Percentiles rank a stretch among this genome's conserved stretches.
phyloP scores from a whole-genome alignment of 805 yeast genomes.

The Komagataella kurtzmanii region DNA sequence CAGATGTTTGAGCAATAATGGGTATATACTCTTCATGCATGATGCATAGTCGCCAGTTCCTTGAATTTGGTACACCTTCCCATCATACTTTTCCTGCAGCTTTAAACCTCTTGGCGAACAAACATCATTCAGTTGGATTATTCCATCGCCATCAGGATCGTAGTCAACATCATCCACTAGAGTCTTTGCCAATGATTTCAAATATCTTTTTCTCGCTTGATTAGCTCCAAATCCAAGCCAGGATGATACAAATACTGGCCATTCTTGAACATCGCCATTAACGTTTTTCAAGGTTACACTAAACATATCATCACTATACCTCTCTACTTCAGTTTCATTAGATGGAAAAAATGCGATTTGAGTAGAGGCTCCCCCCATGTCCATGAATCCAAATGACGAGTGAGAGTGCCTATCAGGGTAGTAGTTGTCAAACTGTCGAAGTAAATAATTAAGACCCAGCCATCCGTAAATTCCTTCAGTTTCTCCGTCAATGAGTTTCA shows the following conservation, averaged over 20 bases:
- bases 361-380: conserved; percentile 98
- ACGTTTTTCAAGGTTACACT: conserved; percentile 50
- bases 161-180: conserved; percentile 32
- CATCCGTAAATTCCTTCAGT: conserved; percentile 94
- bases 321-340: conserved; percentile 37
- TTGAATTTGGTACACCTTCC: conserved; percentile 30
- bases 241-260: conserved; percentile 87
- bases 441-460: conserved; percentile 79
- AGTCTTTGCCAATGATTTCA: conserved; percentile 23
- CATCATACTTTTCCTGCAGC: conserved; percentile 32
- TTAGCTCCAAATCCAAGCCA: conserved; percentile 99
- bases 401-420: conserved; percentile 11
- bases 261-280: conserved; percentile 57
- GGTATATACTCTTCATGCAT: conserved; percentile 63
- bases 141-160: conserved; percentile 32
- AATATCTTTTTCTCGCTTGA: conserved; percentile 70
- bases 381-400: conserved; percentile 81
- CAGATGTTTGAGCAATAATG: conserved; percentile 59
- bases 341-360: conserved; percentile 90
- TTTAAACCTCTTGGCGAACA: conserved; percentile 62
- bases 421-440: conserved; percentile 46
- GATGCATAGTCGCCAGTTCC: conserved; percentile 74
- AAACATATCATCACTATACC: conserved; percentile 64
- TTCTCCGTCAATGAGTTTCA: conserved; percentile 85
- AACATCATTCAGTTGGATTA: conserved; percentile 49